Evolutionary conservation across 345 rosid species (phyloP).

Genomic region (Streptanthus diversifolius): DNA sequence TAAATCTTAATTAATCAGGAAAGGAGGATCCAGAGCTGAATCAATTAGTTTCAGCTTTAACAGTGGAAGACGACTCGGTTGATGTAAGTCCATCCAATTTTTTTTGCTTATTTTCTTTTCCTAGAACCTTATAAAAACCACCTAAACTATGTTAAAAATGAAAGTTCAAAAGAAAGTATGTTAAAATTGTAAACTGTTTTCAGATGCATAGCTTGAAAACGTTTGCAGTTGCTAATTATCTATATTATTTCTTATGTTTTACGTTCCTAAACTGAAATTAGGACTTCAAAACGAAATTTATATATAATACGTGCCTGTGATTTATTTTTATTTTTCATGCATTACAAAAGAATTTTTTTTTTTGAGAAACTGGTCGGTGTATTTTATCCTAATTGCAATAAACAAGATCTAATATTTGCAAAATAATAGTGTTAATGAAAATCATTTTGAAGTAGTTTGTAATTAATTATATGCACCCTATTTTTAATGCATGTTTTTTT

Average conservation of each 20-base stretch:
- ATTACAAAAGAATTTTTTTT: not conserved
- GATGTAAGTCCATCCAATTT: conserved; percentile 27
- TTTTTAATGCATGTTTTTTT: not conserved
- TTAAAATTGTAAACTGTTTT: not conserved
- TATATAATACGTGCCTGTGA: not conserved
- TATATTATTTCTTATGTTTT: not conserved
- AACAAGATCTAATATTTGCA: not conserved
- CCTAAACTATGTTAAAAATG: not conserved
- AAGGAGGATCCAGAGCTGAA: conserved; percentile 33
- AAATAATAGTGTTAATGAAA: not conserved
- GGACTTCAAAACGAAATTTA: not conserved
- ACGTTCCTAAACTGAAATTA: not conserved
- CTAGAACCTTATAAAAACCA: not conserved
- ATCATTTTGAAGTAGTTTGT: not conserved
- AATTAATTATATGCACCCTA: not conserved
- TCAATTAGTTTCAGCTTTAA: conserved; percentile 24
- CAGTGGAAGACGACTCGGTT: conserved; percentile 30
- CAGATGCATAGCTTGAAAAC: not conserved
- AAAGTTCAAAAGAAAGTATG: not conserved
- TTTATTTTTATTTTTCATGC: not conserved
- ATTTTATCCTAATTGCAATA: not conserved
- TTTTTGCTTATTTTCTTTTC: not conserved
- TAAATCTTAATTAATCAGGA: conserved; percentile 31
- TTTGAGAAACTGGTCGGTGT: not conserved
- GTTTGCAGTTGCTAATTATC: not conserved